Evolutionary conservation across 2,329 filamentous ascomycete species (phyloP).

Genomic region (Ustulina deusta): DNA sequence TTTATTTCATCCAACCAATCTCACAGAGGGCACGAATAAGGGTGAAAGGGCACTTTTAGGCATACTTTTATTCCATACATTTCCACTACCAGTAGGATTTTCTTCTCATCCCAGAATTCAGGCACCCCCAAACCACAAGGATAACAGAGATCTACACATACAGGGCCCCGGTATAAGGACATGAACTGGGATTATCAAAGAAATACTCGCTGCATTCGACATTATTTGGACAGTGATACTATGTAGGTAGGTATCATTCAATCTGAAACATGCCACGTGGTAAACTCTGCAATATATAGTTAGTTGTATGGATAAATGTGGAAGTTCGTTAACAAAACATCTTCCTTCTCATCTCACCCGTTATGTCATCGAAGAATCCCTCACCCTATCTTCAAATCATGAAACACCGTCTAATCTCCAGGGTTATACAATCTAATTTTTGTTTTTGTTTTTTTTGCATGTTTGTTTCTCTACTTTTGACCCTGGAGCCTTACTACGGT

Average conservation of each 20-base stretch:
- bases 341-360: slow-evolving; percentile 7
- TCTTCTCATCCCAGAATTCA: too few relatives aligned
- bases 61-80: too few relatives aligned
- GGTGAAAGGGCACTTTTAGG: not conserved
- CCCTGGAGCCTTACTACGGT: too few relatives aligned
- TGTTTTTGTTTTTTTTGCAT: not conserved
- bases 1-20: not conserved
- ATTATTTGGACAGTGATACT: not conserved
- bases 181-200: not conserved
- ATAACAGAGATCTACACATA: too few relatives aligned
- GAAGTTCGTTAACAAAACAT: slow-evolving; percentile 5
- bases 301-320: not conserved
- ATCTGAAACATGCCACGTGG: slow-evolving; percentile 12
- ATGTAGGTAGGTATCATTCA: not conserved
- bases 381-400: slow-evolving; percentile 13
- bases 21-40: not conserved
- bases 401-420: slow-evolving; percentile 7
- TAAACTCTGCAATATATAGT: not conserved
- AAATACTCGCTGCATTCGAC: too few relatives aligned
- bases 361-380: slow-evolving; percentile 2
- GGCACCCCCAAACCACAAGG: too few relatives aligned
- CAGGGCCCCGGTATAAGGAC: too few relatives aligned
- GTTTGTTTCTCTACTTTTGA: not conserved
- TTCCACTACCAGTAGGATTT: too few relatives aligned
- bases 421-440: not conserved